phyloP scores from a whole-genome alignment of 164 flowering plant genomes.

The Magnolia kwangsiensis region DNA sequence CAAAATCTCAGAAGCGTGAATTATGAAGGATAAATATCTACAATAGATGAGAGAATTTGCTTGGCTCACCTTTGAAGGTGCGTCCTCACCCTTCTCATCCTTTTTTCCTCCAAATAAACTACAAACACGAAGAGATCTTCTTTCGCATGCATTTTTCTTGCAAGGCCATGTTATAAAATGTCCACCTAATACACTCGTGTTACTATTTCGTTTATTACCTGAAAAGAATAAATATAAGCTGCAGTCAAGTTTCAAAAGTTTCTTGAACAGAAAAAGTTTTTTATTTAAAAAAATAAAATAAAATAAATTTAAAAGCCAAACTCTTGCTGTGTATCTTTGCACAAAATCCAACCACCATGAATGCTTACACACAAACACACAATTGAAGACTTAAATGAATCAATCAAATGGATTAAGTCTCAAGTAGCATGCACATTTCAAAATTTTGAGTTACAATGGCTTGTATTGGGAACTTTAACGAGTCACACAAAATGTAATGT shows the following conservation, averaged over 20 bases:
- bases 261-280: not conserved
- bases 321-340: not conserved
- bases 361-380: too few relatives aligned
- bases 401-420: too few relatives aligned
- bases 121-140: slow-evolving; percentile 33
- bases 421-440: too few relatives aligned
- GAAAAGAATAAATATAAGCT: slow-evolving; percentile 12
- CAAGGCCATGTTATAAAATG: slow-evolving; percentile 21
- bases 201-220: slow-evolving; percentile 26
- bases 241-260: not conserved
- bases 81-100: slow-evolving; percentile 60
- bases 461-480: too few relatives aligned
- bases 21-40: not conserved
- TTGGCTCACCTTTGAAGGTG: slow-evolving; percentile 47
- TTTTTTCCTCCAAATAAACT: slow-evolving; percentile 82
- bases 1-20: too few relatives aligned
- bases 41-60: not conserved
- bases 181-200: slow-evolving; percentile 10
- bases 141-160: slow-evolving; percentile 11
- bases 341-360: not conserved
- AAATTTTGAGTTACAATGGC: too few relatives aligned
- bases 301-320: too few relatives aligned
- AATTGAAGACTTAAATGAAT: too few relatives aligned
- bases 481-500: too few relatives aligned
- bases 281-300: too few relatives aligned